Conservation (phyloP, 345 rosid species). For the Linum lewisii region DNA sequence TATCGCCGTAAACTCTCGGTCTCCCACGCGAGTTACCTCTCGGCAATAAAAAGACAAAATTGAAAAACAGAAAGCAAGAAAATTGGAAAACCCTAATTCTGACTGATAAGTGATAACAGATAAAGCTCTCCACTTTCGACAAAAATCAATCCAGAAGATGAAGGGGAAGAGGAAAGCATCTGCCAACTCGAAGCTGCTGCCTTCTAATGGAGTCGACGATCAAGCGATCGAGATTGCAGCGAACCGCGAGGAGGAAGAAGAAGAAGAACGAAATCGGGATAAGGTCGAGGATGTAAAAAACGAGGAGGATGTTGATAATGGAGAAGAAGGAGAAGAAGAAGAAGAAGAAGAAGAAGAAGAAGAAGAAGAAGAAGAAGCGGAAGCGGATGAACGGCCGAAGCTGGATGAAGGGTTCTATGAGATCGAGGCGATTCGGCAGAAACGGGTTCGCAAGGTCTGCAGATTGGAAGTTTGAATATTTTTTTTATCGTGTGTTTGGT, state of each 20-base stretch:
- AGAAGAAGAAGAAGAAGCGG: slow-evolving; percentile 21
- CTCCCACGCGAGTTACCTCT: too few relatives aligned
- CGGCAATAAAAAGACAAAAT: too few relatives aligned
- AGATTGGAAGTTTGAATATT: neutral
- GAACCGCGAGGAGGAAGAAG: neutral
- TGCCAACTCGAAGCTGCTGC: too few relatives aligned
- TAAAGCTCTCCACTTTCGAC: too few relatives aligned
- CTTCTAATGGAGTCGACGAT: neutral
- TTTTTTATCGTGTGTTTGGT: neutral
- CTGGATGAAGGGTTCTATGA: slow-evolving; percentile 88
- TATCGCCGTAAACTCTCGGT: too few relatives aligned
- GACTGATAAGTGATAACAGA: too few relatives aligned
- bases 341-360: slow-evolving; percentile 2
- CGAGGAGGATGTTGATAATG: slow-evolving; percentile 20
- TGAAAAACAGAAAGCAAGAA: too few relatives aligned
- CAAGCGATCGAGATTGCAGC: neutral
- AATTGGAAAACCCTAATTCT: too few relatives aligned
- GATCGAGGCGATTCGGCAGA: slow-evolving; percentile 94
- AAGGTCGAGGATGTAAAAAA: neutral
- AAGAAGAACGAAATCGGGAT: neutral
- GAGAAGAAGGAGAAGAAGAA: slow-evolving; percentile 29
- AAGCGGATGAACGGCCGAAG: slow-evolving; percentile 47
- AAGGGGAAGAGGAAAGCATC: too few relatives aligned
- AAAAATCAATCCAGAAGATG: too few relatives aligned
- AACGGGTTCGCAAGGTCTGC: slow-evolving; percentile 75